Evolutionary conservation across 139 green algal species (phyloP).

Genomic region (Astrephomene gubernaculifera): DNA sequence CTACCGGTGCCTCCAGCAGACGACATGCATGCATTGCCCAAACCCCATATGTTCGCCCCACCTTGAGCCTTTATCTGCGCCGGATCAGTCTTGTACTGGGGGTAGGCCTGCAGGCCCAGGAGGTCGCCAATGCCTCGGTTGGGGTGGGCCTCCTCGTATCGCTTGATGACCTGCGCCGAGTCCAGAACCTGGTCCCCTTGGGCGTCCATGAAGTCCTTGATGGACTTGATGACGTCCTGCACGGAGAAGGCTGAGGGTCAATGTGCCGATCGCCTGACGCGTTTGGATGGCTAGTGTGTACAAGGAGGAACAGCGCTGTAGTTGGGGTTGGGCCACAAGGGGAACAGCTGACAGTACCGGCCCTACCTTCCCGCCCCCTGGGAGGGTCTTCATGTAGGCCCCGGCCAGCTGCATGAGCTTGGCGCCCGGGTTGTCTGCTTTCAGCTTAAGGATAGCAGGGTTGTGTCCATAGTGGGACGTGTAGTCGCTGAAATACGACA

Average conservation of each 20-base stretch:
- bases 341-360: neutral
- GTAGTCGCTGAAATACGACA: slow-evolving; percentile 12
- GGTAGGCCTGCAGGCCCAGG: neutral
- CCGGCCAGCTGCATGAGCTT: neutral
- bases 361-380: neutral
- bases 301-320: neutral
- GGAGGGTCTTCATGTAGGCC: neutral
- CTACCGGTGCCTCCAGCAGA: neutral
- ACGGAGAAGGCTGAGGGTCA: neutral
- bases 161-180: neutral
- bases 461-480: neutral
- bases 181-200: neutral
- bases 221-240: neutral
- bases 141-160: neutral
- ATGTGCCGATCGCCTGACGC: neutral
- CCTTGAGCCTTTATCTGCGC: slow-evolving; percentile 12
- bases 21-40: neutral
- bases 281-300: neutral
- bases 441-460: neutral
- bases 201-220: neutral
- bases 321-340: neutral
- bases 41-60: neutral
- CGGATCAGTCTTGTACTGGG: slow-evolving; percentile 1
- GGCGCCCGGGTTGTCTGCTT: neutral
- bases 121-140: neutral